phyloP scores from a whole-genome alignment of 805 yeast genomes.

The Blastobotrys americana region DNA sequence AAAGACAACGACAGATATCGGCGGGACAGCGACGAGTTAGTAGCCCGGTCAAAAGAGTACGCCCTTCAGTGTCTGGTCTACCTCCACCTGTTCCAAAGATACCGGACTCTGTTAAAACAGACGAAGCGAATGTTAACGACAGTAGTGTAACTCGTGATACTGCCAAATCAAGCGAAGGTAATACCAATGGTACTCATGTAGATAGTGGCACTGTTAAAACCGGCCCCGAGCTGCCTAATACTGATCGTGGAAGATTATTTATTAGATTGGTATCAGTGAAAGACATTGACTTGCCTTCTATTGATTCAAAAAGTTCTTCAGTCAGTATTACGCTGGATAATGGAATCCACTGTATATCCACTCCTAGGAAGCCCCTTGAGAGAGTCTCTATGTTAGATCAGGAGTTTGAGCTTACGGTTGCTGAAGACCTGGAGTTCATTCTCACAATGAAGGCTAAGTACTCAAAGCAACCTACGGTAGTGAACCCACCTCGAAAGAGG shows the following conservation, averaged over 20 bases:
- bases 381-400: constrained; percentile 42
- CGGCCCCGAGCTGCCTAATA: constrained; percentile 12
- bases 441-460: constrained; percentile 61
- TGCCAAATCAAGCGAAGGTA: too few species aligned
- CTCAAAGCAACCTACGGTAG: constrained; percentile 33
- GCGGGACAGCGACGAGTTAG: constrained; percentile 13
- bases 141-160: neutral
- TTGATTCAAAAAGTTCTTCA: constrained; percentile 31
- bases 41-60: constrained; percentile 18
- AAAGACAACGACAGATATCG: constrained; percentile 11
- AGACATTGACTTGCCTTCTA: constrained; percentile 40
- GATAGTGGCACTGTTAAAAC: neutral
- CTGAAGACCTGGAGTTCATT: constrained; percentile 52
- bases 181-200: neutral
- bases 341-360: constrained; percentile 69
- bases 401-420: constrained; percentile 73
- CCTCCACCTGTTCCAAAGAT: neutral
- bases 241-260: constrained; percentile 23
- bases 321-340: constrained; percentile 56
- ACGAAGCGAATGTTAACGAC: neutral
- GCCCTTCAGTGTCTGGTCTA: neutral
- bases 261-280: constrained; percentile 19
- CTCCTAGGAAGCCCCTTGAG: constrained; percentile 39
- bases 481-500: neutral
- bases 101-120: neutral